These are phyloP conservation scores for Termitomyces sp. DNA, from an alignment of 768 basidiomycete genomes.

Conservation along the genomic window DNA sequence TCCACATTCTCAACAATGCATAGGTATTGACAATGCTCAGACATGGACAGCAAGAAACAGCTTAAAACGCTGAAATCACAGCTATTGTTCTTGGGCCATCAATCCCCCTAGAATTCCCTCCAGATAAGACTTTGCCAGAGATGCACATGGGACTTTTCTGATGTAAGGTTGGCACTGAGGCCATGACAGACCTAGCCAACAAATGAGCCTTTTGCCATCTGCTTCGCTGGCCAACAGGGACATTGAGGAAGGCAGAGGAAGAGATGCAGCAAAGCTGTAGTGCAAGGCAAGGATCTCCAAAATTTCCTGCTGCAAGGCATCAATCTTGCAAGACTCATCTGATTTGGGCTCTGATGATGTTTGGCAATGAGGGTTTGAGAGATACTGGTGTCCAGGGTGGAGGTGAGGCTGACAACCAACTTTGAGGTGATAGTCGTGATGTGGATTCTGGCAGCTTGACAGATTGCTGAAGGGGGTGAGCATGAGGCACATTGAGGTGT, in stretches of 20 bases:
- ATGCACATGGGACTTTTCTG: neutral
- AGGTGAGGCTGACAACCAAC: no score
- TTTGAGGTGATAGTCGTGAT: no score
- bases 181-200: constrained; percentile 1
- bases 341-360: neutral
- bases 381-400: no score
- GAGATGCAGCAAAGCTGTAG: constrained; percentile 2
- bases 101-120: no score
- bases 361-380: no score
- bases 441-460: no score
- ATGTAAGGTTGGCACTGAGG: neutral
- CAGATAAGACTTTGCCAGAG: no score
- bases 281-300: neutral
- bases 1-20: neutral
- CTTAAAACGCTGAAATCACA: neutral
- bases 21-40: neutral
- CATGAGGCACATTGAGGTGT: neutral
- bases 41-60: neutral
- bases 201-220: neutral
- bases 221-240: neutral
- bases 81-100: neutral
- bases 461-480: neutral
- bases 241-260: neutral
- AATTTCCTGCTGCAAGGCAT: neutral
- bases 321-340: neutral